Evolutionary conservation across 2,329 filamentous ascomycete genomes (phyloP).

Genomic region (Corinectria fuckeliana): DNA sequence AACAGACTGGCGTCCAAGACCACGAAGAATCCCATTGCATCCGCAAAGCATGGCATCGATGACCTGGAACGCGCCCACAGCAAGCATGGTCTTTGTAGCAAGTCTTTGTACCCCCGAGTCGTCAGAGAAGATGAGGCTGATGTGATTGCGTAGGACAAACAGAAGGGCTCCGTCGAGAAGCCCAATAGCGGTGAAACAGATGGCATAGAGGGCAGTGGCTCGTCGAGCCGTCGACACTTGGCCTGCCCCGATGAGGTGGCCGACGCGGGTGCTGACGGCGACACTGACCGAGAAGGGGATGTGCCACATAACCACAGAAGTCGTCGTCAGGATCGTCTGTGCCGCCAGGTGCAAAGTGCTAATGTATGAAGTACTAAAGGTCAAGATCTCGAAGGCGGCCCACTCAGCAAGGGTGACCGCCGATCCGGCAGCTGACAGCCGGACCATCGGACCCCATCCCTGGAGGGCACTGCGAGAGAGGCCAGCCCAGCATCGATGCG

Average conservation of each 20-base stretch:
- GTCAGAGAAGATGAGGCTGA: slow-evolving; percentile 9
- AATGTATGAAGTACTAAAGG: slow-evolving; percentile 53
- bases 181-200: slow-evolving; percentile 43
- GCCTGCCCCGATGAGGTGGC: slow-evolving; percentile 50
- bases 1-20: slow-evolving; percentile 47
- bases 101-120: slow-evolving; percentile 3
- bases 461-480: slow-evolving; percentile 45
- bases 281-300: slow-evolving; percentile 52
- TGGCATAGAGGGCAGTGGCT: slow-evolving; percentile 41
- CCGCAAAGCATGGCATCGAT: slow-evolving; percentile 25
- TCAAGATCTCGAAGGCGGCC: slow-evolving; percentile 52
- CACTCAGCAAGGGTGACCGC: slow-evolving; percentile 51
- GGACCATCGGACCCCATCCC: slow-evolving; percentile 50
- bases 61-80: slow-evolving; percentile 16
- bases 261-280: slow-evolving; percentile 50
- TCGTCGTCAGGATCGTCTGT: slow-evolving; percentile 50
- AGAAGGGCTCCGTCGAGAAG: slow-evolving; percentile 42
- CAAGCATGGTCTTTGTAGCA: slow-evolving; percentile 11
- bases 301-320: slow-evolving; percentile 50
- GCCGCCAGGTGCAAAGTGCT: slow-evolving; percentile 51
- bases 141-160: slow-evolving; percentile 5
- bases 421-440: slow-evolving; percentile 47
- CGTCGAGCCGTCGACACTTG: slow-evolving; percentile 41
- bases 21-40: slow-evolving; percentile 48
- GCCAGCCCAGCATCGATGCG: slow-evolving; percentile 45